Conservation (phyloP, 2,329 filamentous ascomycete species). For the Exophiala phaeomuriformis region DNA sequence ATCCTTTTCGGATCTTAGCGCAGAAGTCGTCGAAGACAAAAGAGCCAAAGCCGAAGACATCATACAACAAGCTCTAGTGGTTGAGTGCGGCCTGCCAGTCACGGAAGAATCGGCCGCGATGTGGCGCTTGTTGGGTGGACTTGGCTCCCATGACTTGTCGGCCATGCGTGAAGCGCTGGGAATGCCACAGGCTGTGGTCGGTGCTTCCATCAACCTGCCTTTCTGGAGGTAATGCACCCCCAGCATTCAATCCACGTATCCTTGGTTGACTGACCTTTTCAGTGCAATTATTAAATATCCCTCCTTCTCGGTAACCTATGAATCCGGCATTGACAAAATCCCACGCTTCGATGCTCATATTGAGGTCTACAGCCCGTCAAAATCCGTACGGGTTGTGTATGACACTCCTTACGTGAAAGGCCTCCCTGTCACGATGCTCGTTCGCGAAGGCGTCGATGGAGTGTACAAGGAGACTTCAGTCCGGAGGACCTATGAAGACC, state of each 20-base stretch:
- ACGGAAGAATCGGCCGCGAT: conserved; percentile 27
- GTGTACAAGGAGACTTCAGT: conserved; percentile 37
- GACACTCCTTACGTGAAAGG: conserved; percentile 56
- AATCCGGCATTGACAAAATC: conserved; percentile 48
- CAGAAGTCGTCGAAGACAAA: conserved; percentile 27
- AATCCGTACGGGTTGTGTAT: conserved; percentile 48
- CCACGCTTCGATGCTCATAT: conserved; percentile 75
- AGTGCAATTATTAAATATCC: conserved; percentile 32
- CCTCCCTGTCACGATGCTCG: conserved; percentile 45
- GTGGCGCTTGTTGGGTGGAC: conserved; percentile 38
- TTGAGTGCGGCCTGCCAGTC: conserved; percentile 31
- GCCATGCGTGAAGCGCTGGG: conserved; percentile 49
- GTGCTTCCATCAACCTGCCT: conserved; percentile 34
- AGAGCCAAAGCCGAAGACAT: conserved; percentile 27
- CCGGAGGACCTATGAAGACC: conserved; percentile 43
- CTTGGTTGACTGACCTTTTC: conserved; percentile 29
- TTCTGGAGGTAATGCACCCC: conserved; percentile 29
- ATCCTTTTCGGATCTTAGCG: conserved; percentile 34
- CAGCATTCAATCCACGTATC: neutral
- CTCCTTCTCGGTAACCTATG: conserved; percentile 49
- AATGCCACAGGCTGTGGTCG: conserved; percentile 40
- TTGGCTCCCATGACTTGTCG: conserved; percentile 49
- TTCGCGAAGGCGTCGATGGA: conserved; percentile 40
- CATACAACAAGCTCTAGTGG: conserved; percentile 28
- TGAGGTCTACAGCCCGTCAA: conserved; percentile 52